Evolutionary conservation across 2,329 filamentous ascomycete species (phyloP).

Genomic region (Paradendryphiella salina): DNA sequence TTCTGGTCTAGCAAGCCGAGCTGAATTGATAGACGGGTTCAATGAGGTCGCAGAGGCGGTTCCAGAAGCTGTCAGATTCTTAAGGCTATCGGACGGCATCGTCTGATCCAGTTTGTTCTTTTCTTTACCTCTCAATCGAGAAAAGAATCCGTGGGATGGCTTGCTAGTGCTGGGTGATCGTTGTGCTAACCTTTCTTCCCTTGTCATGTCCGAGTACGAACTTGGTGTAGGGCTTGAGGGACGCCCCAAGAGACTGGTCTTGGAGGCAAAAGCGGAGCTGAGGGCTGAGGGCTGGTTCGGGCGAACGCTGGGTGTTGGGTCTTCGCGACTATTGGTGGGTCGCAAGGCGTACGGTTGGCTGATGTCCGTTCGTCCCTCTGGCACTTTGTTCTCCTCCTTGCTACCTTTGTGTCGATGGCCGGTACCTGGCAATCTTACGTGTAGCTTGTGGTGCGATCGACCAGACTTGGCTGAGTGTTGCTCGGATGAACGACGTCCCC

Average conservation of each 20-base stretch:
- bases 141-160: constrained; percentile 58
- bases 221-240: constrained; percentile 83
- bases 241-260: constrained; percentile 59
- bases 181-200: constrained; percentile 49
- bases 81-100: constrained; percentile 42
- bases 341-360: constrained; percentile 61
- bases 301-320: constrained; percentile 60
- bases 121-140: constrained; percentile 56
- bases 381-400: constrained; percentile 57
- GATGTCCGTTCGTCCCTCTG: constrained; percentile 39
- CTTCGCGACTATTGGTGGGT: constrained; percentile 75
- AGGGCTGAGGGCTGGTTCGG: constrained; percentile 49
- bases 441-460: constrained; percentile 58
- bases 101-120: constrained; percentile 52
- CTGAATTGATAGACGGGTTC: constrained; percentile 39
- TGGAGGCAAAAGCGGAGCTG: constrained; percentile 56
- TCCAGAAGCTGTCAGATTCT: constrained; percentile 37
- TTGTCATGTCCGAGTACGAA: constrained; percentile 63
- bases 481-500: constrained; percentile 42
- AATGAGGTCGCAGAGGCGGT: constrained; percentile 48
- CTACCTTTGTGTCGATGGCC: constrained; percentile 66
- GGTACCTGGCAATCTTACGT: constrained; percentile 64
- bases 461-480: constrained; percentile 55
- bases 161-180: constrained; percentile 59
- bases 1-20: constrained; percentile 35